Percentiles rank a stretch among this genome's conserved stretches.
These are phyloP conservation scores for Ustulina deusta DNA, from an alignment of 2,329 filamentous ascomycete species.

Conservation along the genomic window DNA sequence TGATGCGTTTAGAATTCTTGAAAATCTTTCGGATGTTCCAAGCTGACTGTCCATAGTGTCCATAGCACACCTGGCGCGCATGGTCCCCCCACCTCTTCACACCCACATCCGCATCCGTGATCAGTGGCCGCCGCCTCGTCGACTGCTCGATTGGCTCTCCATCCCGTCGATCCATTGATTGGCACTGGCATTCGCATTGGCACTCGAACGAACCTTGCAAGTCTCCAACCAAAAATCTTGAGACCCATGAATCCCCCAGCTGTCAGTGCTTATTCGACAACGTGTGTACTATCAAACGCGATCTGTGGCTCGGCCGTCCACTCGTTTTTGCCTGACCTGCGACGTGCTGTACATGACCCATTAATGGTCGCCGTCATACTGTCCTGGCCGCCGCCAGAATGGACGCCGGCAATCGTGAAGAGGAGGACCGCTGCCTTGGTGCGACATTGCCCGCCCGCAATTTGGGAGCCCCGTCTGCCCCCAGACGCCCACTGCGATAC, in stretches of 20 bases:
- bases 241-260: slow-evolving; percentile 43
- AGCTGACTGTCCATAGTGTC: slow-evolving; percentile 12
- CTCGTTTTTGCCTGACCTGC: slow-evolving; percentile 41
- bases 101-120: slow-evolving; percentile 27
- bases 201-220: slow-evolving; percentile 32
- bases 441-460: slow-evolving; percentile 53
- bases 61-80: slow-evolving; percentile 22
- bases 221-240: slow-evolving; percentile 38
- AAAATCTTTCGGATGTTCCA: slow-evolving; percentile 39
- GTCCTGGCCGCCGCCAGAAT: slow-evolving; percentile 57
- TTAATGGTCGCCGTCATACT: slow-evolving; percentile 53
- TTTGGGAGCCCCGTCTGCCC: slow-evolving; percentile 49
- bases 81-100: slow-evolving; percentile 39
- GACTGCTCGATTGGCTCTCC: slow-evolving; percentile 40
- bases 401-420: slow-evolving; percentile 61
- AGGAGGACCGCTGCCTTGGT: slow-evolving; percentile 55
- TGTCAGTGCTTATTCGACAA: slow-evolving; percentile 42
- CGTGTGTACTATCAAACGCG: slow-evolving; percentile 41
- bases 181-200: slow-evolving; percentile 35
- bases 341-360: slow-evolving; percentile 38
- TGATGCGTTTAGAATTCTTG: slow-evolving; percentile 32
- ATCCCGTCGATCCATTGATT: slow-evolving; percentile 47
- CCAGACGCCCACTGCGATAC: slow-evolving; percentile 46
- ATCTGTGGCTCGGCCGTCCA: slow-evolving; percentile 40
- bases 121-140: slow-evolving; percentile 30